A percentile compares a stretch with the other conserved stretches of the same genome.
These are phyloP conservation scores for Termitomyces heimii DNA, from an alignment of 768 basidiomycete species.

Conservation along the genomic window DNA sequence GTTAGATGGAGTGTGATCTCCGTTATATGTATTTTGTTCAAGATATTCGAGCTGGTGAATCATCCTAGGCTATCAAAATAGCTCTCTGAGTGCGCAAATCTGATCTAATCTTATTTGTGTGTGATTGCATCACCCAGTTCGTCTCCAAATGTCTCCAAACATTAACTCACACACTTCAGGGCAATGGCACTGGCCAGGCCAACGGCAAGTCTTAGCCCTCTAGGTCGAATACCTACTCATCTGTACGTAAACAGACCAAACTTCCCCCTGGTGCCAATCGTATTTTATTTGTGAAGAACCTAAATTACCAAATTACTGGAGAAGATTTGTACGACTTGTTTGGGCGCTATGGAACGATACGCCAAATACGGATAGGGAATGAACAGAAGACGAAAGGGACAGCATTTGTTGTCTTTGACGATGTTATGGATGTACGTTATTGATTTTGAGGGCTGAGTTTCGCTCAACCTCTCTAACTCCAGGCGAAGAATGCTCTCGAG, in stretches of 20 bases:
- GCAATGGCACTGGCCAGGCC: slow-evolving; percentile 66
- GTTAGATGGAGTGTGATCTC: no score
- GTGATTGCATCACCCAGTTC: background rate
- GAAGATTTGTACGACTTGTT: slow-evolving; percentile 96
- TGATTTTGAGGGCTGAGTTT: background rate
- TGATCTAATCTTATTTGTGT: slow-evolving; percentile 8
- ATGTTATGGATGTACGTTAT: slow-evolving; percentile 84
- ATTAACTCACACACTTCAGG: background rate
- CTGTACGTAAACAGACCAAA: slow-evolving; percentile 48
- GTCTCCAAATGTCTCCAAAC: background rate
- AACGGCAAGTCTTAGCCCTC: slow-evolving; percentile 38
- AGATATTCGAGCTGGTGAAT: no score
- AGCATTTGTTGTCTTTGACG: slow-evolving; percentile 94
- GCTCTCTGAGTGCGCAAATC: no score
- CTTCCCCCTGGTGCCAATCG: slow-evolving; percentile 91
- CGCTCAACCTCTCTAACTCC: slow-evolving; percentile 10
- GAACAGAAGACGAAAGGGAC: slow-evolving; percentile 92
- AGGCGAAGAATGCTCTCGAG: slow-evolving; percentile 93
- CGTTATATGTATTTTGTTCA: no score
- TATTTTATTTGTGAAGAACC: slow-evolving; percentile 89
- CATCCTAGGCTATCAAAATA: no score
- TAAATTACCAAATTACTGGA: slow-evolving; percentile 89
- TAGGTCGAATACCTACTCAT: background rate
- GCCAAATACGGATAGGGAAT: slow-evolving; percentile 91
- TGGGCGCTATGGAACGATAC: slow-evolving; percentile 93